Percentiles rank a stretch among this genome's conserved stretches.
These are phyloP conservation scores for Paramecium pentaurelia DNA, from an alignment of 73 alveolate species.

Conservation along the genomic window DNA sequence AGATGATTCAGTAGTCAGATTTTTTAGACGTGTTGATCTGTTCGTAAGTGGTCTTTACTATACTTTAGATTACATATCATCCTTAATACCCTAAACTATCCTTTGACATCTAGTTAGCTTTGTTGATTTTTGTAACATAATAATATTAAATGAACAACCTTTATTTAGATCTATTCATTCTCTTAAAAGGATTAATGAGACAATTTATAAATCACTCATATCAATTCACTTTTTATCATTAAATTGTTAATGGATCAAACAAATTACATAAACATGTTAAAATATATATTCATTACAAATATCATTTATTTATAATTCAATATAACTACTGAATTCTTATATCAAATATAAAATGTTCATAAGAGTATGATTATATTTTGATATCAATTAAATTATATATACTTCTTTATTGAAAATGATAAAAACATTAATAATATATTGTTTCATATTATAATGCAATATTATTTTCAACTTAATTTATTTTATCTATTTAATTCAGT, in stretches of 20 bases:
- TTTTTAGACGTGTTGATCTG: not conserved
- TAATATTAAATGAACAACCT: not conserved
- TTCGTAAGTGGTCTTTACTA: not conserved
- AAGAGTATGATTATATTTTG: not conserved
- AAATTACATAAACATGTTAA: not conserved
- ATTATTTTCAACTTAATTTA: not conserved
- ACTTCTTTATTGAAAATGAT: no score
- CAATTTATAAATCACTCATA: constrained; percentile 43
- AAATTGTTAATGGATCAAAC: not conserved
- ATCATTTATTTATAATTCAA: not conserved
- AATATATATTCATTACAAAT: not conserved
- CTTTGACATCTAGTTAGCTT: not conserved
- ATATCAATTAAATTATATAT: no score
- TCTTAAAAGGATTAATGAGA: constrained; percentile 61
- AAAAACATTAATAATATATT: not conserved
- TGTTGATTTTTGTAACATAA: not conserved
- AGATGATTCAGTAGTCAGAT: not conserved
- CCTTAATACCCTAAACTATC: not conserved
- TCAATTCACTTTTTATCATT: not conserved
- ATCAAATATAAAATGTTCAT: not conserved
- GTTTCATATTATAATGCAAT: not conserved
- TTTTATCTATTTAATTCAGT: constrained; percentile 1
- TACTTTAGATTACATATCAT: not conserved
- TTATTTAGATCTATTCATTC: constrained; percentile 32
- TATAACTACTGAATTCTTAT: not conserved